These are phyloP conservation scores for Cyclotella kingstonii DNA, from an alignment of 108 stramenopile species.

Conservation along the genomic window DNA sequence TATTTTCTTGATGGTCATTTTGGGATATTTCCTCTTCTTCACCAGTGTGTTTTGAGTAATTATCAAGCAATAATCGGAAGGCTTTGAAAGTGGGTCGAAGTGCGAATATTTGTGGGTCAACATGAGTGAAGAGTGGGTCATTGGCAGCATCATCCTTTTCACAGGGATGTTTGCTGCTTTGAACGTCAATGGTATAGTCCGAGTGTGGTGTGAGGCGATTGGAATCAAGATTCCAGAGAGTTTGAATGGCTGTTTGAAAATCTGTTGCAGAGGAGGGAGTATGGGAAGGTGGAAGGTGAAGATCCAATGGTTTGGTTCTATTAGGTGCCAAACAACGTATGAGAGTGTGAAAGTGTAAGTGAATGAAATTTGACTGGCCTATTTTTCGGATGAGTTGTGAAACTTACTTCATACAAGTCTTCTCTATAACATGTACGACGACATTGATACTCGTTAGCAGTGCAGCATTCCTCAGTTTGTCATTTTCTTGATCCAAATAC, in stretches of 20 bases:
- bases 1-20: constrained; percentile 65
- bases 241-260: constrained; percentile 60
- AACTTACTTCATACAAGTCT: constrained; percentile 48
- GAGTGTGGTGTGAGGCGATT: constrained; percentile 72
- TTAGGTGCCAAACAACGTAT: background rate
- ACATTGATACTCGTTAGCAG: constrained; percentile 60
- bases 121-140: constrained; percentile 77
- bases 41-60: constrained; percentile 72
- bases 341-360: background rate
- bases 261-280: constrained; percentile 21
- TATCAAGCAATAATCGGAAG: constrained; percentile 80
- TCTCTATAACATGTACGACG: constrained; percentile 62
- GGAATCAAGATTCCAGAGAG: constrained; percentile 87
- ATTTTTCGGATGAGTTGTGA: background rate
- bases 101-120: constrained; percentile 44
- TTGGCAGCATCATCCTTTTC: constrained; percentile 72
- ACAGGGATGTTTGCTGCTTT: constrained; percentile 83
- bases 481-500: constrained; percentile 53
- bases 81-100: constrained; percentile 78
- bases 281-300: constrained; percentile 19
- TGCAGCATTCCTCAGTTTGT: constrained; percentile 49
- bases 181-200: constrained; percentile 85
- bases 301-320: constrained; percentile 10
- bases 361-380: background rate
- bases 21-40: constrained; percentile 56